Conservation (phyloP, 441 rosid species). For the Erysimum cheiri region DNA sequence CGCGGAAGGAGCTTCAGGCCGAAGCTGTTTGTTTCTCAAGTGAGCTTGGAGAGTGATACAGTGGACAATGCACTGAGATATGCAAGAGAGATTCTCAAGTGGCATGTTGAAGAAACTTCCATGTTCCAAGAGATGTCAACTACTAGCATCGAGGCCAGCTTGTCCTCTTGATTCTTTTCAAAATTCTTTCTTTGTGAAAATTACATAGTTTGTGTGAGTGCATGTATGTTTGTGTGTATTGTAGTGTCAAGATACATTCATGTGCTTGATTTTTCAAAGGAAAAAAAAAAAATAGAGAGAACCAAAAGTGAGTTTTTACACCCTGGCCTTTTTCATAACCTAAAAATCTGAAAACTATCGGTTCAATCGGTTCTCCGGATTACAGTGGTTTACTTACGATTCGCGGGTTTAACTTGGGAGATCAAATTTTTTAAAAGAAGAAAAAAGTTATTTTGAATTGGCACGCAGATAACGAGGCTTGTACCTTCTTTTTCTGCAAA, state of each 20-base stretch:
- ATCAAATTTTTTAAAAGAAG: background rate
- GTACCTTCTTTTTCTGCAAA: background rate
- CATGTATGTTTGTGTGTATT: slow-evolving; percentile 19
- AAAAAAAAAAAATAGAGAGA: background rate
- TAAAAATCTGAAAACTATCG: background rate
- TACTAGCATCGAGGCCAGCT: slow-evolving; percentile 63
- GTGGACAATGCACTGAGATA: slow-evolving; percentile 60
- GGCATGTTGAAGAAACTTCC: slow-evolving; percentile 49
- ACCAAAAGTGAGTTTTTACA: background rate
- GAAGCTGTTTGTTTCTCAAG: slow-evolving; percentile 56
- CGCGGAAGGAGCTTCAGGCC: slow-evolving; percentile 38
- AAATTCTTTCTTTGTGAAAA: slow-evolving; percentile 18
- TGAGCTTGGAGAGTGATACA: slow-evolving; percentile 57
- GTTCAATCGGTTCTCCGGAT: background rate
- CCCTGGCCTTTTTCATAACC: background rate
- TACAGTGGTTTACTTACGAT: background rate
- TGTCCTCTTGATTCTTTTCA: slow-evolving; percentile 47
- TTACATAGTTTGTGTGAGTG: slow-evolving; percentile 12
- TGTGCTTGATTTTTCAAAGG: slow-evolving; percentile 10
- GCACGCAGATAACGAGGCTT: background rate
- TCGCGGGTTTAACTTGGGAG: background rate
- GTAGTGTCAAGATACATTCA: slow-evolving; percentile 9
- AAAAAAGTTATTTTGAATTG: background rate
- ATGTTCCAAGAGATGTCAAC: slow-evolving; percentile 53
- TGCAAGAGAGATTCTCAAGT: slow-evolving; percentile 57